phyloP scores from a whole-genome alignment of 345 rosid species.

The thale cress (Arabidopsis thaliana) region DNA sequence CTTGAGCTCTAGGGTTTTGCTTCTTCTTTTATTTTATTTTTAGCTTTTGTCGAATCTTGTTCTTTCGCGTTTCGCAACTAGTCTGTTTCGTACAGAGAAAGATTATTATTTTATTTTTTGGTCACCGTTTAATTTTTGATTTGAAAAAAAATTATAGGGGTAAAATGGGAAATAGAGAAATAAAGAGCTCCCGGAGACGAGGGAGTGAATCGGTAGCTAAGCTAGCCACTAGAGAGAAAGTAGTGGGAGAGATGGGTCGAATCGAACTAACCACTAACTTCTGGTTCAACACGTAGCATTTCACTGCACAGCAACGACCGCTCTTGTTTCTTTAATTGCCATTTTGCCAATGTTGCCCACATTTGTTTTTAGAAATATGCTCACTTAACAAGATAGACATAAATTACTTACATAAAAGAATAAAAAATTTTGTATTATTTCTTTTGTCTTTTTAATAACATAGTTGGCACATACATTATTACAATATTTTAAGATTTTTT shows the following conservation, averaged over 20 bases:
- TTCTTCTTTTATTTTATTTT: too few relatives aligned
- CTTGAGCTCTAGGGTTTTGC: slow-evolving; percentile 44
- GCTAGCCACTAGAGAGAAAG: slow-evolving; percentile 12
- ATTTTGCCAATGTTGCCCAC: too few relatives aligned
- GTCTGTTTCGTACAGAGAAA: slow-evolving; percentile 1
- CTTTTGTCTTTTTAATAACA: too few relatives aligned
- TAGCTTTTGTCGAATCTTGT: slow-evolving; percentile 20
- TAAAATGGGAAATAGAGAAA: slow-evolving; percentile 29
- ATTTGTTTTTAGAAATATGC: too few relatives aligned
- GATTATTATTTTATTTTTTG: slow-evolving; percentile 2
- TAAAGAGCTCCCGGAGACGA: slow-evolving; percentile 28
- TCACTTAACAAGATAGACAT: too few relatives aligned
- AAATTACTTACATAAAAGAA: too few relatives aligned
- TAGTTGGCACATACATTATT: too few relatives aligned
- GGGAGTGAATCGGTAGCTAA: slow-evolving; percentile 32
- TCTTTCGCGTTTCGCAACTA: slow-evolving; percentile 23
- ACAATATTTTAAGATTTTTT: too few relatives aligned
- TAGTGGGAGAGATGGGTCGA: slow-evolving; percentile 22
- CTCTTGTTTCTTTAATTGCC: not conserved
- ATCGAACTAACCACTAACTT: not conserved
- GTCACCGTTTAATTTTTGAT: slow-evolving; percentile 18
- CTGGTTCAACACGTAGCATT: not conserved
- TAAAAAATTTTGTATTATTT: too few relatives aligned
- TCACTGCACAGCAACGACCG: not conserved
- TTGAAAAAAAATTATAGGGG: slow-evolving; percentile 1